Conservation (phyloP, 169 alveolate species). For the Plasmodium fragile region DNA sequence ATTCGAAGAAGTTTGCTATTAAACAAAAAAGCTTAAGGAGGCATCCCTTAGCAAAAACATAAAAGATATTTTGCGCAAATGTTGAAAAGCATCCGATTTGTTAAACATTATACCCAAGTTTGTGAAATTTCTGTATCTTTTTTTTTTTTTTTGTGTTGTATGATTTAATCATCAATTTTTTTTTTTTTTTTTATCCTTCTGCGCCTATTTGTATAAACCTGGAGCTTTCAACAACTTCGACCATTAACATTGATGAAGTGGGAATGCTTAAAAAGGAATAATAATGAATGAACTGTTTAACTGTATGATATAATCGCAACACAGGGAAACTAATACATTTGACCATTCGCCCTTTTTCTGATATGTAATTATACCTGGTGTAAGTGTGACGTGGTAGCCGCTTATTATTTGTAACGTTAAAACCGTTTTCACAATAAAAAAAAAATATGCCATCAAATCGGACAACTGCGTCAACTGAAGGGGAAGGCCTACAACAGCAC, state of each 20-base stretch:
- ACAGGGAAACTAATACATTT: background rate
- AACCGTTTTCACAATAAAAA: background rate
- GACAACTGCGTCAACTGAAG: background rate
- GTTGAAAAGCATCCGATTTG: background rate
- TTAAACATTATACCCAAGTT: background rate
- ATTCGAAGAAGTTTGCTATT: background rate
- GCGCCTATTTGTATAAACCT: background rate
- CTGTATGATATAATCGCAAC: background rate
- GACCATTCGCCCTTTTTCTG: background rate
- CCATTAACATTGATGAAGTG: background rate
- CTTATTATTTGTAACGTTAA: background rate
- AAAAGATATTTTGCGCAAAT: background rate
- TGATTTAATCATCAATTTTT: background rate
- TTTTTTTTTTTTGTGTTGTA: background rate
- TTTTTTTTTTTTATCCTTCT: background rate
- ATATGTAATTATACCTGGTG: background rate
- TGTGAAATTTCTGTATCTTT: background rate
- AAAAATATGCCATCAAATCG: background rate
- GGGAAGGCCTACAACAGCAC: background rate
- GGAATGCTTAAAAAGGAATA: background rate
- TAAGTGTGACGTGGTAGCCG: background rate
- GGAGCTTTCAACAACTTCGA: background rate
- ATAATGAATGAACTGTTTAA: background rate
- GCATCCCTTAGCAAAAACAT: background rate
- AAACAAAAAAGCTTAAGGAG: background rate